Percentiles rank a stretch among this genome's conserved stretches.
These are phyloP conservation scores for Chloris gayana DNA, from an alignment of 176 grass and related monocot species.

Conservation along the genomic window DNA sequence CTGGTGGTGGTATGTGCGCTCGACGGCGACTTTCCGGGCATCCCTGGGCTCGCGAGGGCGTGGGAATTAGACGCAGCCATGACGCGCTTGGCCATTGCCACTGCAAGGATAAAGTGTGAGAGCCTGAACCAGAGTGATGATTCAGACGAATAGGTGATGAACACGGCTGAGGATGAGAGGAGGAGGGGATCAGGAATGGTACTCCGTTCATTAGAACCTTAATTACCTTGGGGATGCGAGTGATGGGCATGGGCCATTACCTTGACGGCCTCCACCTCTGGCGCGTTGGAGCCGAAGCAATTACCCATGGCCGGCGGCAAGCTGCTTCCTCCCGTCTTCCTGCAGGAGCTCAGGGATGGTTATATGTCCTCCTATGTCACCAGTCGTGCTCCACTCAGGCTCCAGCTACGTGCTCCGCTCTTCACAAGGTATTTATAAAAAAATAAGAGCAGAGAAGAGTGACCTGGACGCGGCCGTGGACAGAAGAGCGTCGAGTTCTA, in stretches of 20 bases:
- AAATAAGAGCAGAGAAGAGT: conserved; percentile 1
- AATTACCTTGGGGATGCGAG: conserved; percentile 44
- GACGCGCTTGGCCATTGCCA: conserved; percentile 43
- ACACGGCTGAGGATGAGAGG: background rate
- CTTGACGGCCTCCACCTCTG: conserved; percentile 36
- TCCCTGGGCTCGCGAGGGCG: conserved; percentile 18
- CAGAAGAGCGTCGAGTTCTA: background rate
- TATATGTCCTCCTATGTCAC: background rate
- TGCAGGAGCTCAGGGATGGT: background rate
- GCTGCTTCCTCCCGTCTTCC: background rate
- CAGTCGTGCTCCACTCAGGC: background rate
- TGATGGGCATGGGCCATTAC: conserved; percentile 35
- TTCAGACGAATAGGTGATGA: background rate
- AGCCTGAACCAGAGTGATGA: background rate
- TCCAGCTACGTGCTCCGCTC: background rate
- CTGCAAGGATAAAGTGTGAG: conserved; percentile 5
- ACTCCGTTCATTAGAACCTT: background rate
- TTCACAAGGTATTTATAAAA: background rate
- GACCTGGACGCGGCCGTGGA: conserved; percentile 11
- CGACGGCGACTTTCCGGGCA: conserved; percentile 9
- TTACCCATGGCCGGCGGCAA: conserved; percentile 43
- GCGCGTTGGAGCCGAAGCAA: conserved; percentile 48
- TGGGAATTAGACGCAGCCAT: conserved; percentile 25
- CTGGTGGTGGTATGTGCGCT: conserved; percentile 2
- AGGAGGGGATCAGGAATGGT: background rate